phyloP scores from a whole-genome alignment of 768 basidiomycete genomes.

The Termitomyces sp. region DNA sequence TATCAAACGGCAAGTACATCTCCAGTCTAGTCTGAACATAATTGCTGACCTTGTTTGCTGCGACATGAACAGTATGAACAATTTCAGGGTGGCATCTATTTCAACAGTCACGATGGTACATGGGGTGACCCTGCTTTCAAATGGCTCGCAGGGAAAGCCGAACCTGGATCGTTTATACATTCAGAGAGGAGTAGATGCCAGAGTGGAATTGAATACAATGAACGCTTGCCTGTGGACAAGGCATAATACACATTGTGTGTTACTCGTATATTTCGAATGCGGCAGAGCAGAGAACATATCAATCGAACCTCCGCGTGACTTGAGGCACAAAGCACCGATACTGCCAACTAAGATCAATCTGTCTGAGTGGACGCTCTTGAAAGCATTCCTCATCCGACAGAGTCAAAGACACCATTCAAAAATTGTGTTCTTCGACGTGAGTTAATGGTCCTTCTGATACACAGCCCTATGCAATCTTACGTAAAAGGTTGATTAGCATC shows the following conservation, averaged over 20 bases:
- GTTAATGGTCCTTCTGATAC: neutral
- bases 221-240: neutral
- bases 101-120: neutral
- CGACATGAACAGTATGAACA: neutral
- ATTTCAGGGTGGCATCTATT: neutral
- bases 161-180: slow-evolving; percentile 4
- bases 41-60: neutral
- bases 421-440: neutral
- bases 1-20: neutral
- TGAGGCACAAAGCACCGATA: neutral
- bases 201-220: neutral
- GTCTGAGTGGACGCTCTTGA: neutral
- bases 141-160: neutral
- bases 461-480: neutral
- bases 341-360: too few relatives aligned
- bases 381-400: neutral
- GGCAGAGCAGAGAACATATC: neutral
- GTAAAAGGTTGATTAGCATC: slow-evolving; percentile 23
- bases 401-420: neutral
- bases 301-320: neutral
- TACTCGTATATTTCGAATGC: neutral
- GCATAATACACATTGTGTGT: neutral
- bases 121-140: neutral
- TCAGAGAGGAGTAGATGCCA: slow-evolving; percentile 5
- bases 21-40: neutral